Conservation (phyloP, 352 stramenopile genomes). For the Globisporangium mamillatum region DNA sequence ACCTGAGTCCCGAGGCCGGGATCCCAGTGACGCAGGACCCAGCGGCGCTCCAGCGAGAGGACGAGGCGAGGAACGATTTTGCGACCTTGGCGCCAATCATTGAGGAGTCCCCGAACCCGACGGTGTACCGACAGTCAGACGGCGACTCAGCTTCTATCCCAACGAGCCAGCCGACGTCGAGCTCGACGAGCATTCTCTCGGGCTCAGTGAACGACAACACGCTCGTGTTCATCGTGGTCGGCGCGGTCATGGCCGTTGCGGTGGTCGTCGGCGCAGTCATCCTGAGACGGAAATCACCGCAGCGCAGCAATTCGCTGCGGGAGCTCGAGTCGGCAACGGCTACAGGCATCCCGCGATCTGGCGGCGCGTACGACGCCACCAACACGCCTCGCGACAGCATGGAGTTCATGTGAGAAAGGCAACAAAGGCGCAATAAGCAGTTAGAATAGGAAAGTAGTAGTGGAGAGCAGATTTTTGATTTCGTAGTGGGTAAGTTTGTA, state of each 20-base stretch:
- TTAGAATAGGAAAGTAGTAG: background rate
- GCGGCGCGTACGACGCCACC: constrained; percentile 1
- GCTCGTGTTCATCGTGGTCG: constrained; percentile 21
- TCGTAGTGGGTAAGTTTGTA: background rate
- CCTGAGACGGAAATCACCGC: constrained; percentile 3
- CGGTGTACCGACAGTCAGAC: background rate
- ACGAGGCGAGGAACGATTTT: constrained; percentile 16
- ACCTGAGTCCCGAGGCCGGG: background rate
- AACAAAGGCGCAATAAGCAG: background rate
- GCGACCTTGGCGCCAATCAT: constrained; percentile 18
- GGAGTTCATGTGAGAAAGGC: constrained; percentile 3
- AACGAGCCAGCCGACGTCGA: constrained; percentile 14
- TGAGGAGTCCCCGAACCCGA: constrained; percentile 9
- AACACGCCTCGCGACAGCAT: constrained; percentile 9
- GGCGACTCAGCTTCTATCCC: background rate
- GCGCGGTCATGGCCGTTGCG: constrained; percentile 4
- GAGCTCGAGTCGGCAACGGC: constrained; percentile 27
- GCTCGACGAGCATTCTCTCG: background rate
- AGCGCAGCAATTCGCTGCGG: constrained; percentile 12
- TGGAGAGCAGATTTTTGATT: background rate
- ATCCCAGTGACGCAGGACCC: background rate
- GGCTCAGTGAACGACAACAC: constrained; percentile 14
- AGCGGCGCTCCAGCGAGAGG: constrained; percentile 5
- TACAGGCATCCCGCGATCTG: background rate
- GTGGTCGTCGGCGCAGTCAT: constrained; percentile 19